Evolutionary conservation across 164 flowering plant genomes (phyloP), one percentile per base, ranked within the genome.

Genomic region (Stephania cephalantha): DNA sequence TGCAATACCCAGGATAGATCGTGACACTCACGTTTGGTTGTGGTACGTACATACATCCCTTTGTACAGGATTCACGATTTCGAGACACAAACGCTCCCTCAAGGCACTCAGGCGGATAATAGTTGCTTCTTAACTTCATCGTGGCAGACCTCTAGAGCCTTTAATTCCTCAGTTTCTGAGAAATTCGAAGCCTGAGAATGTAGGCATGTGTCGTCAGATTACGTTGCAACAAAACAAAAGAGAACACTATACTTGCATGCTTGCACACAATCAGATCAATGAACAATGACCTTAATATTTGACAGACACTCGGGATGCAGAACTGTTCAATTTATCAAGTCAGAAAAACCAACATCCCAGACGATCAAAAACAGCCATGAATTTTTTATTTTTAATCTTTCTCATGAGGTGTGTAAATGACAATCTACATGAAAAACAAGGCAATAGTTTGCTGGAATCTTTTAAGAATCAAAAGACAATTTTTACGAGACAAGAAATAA

Each of bases 131-230:
- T 82, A 74, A 91, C 88, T 69, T 86, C 85, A 20, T 82, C 85
- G 73, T 83, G 87, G 79, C 88, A 86, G 70, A 81, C 83, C 74
- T 85, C 80, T 75, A 91, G 87, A 78, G 85, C 83, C 52, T 69
- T 76, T 72, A 82, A 84, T 73, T 92, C 97, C 80, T 89, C 80
- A 10, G 83, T 84, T 69, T 87, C 86, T 31, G 89, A 83, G 81
- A 90, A 90, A 71, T 78, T 83, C 22, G 5, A 86, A 45, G 89
- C 95, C 93, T 91, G 86, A 63, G 75, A 77, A 22, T 9, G 31
- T 2, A 9, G 64, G 3, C 17, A n/a, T 4, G 15, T 6, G 2
- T 17, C 7, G 31, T 53, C 64, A 58, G 13, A 15, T 58, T 18
- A 58, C 64, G 8, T 50, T 7, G 50, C 7, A 46, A 50, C 11